Percentiles rank a stretch among this genome's conserved stretches.
Evolutionary conservation across 768 basidiomycete species (phyloP).

Genomic region (Lentinus brumalis): DNA sequence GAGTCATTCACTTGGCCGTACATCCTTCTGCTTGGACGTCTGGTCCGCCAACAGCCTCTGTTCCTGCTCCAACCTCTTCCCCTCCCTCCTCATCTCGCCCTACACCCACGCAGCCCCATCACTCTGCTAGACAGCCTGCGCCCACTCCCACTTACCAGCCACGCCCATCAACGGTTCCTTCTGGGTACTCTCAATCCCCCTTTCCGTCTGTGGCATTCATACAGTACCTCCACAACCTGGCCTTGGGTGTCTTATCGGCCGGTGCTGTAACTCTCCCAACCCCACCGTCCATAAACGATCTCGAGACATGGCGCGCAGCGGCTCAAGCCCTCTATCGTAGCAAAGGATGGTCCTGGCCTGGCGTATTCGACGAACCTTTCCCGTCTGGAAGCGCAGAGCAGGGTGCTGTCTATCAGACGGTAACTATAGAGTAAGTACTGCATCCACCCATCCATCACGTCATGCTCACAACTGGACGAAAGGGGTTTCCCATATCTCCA

Average conservation of each 20-base stretch:
- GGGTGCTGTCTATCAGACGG: constrained; percentile 38
- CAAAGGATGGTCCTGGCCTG: constrained; percentile 46
- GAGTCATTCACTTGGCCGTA: constrained; percentile 75
- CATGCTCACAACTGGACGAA: not conserved
- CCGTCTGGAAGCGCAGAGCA: constrained; percentile 29
- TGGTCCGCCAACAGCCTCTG: constrained; percentile 45
- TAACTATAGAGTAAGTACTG: constrained; percentile 32
- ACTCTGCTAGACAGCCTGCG: not conserved
- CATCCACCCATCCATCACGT: not conserved
- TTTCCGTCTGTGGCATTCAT: constrained; percentile 8
- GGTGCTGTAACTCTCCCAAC: constrained; percentile 6
- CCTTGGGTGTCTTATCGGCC: constrained; percentile 3
- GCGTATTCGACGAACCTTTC: constrained; percentile 40
- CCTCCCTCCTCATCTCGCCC: constrained; percentile 4
- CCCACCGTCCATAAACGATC: constrained; percentile 5
- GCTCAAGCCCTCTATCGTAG: constrained; percentile 33
- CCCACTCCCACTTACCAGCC: not conserved
- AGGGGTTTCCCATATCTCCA: constrained; percentile 59
- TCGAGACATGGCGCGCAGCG: constrained; percentile 16
- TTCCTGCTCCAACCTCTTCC: not conserved
- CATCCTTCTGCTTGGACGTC: constrained; percentile 75
- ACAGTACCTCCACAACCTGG: constrained; percentile 6
- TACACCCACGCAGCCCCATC: not conserved
- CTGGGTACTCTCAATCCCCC: not conserved
- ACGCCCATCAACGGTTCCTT: not conserved